These are phyloP conservation scores for Blastobotrys malaysiensis DNA, from an alignment of 1,139 yeast species.

Conservation along the genomic window DNA sequence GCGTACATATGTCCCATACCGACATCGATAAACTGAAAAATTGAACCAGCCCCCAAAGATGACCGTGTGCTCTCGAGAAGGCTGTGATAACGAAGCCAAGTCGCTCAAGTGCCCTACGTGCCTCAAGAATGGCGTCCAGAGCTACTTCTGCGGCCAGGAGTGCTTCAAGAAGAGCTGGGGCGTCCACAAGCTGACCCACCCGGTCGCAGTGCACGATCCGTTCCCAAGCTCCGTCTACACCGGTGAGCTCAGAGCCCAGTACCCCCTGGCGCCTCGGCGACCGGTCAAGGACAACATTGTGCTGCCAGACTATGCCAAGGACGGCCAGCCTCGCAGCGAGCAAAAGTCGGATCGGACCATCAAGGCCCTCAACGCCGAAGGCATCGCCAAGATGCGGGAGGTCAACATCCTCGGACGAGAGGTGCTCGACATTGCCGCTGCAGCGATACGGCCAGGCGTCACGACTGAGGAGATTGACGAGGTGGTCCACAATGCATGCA, in stretches of 20 bases:
- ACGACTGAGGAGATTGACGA: constrained; percentile 92
- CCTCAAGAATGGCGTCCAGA: constrained; percentile 58
- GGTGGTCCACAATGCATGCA: constrained; percentile 79
- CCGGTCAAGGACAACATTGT: constrained; percentile 64
- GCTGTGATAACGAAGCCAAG: constrained; percentile 81
- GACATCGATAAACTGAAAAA: neutral
- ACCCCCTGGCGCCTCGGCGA: constrained; percentile 74
- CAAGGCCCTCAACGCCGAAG: constrained; percentile 55
- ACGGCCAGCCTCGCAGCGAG: constrained; percentile 78
- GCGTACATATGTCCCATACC: neutral
- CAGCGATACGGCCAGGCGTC: constrained; percentile 75
- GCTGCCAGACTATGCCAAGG: constrained; percentile 77
- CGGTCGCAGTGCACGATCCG: constrained; percentile 59
- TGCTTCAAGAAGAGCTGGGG: constrained; percentile 81
- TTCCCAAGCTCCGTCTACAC: constrained; percentile 72
- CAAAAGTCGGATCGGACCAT: constrained; percentile 68
- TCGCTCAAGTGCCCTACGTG: constrained; percentile 88
- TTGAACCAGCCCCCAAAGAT: constrained; percentile 4
- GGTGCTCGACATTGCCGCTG: constrained; percentile 80
- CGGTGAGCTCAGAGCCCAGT: constrained; percentile 70
- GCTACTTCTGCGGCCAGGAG: constrained; percentile 73
- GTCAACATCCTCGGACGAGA: constrained; percentile 80
- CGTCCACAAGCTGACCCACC: constrained; percentile 48
- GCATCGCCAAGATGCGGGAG: constrained; percentile 65
- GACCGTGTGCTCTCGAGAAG: constrained; percentile 29